phyloP scores from a whole-genome alignment of 1,284 basidiomycete genomes.

The Leccinum pallidistipes region DNA sequence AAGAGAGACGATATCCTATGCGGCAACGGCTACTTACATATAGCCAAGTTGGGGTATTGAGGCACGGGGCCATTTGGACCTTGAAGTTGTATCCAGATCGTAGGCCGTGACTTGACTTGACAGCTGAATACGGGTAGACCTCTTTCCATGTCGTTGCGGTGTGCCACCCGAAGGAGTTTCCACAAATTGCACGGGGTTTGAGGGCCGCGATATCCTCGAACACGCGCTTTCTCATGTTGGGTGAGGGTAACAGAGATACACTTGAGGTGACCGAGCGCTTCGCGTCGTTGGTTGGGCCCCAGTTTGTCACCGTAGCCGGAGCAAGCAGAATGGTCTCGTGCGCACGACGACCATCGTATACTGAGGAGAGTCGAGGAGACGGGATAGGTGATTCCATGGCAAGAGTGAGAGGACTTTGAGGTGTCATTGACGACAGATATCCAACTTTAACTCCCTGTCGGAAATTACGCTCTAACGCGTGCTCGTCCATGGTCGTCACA shows the following conservation, averaged over 20 bases:
- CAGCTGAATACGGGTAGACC: constrained; percentile 23
- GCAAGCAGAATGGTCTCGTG: constrained; percentile 59
- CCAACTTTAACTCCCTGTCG: constrained; percentile 42
- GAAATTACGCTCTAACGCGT: constrained; percentile 16
- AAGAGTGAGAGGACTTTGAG: constrained; percentile 54
- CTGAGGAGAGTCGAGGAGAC: constrained; percentile 41
- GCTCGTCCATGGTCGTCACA: constrained; percentile 22
- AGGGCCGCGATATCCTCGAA: constrained; percentile 41
- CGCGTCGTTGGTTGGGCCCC: constrained; percentile 30
- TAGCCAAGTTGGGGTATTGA: constrained; percentile 37
- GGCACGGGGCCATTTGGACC: constrained; percentile 5
- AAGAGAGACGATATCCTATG: background rate
- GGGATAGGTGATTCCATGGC: constrained; percentile 38
- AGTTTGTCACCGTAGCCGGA: constrained; percentile 37
- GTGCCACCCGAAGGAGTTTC: constrained; percentile 37
- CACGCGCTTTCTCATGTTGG: constrained; percentile 36
- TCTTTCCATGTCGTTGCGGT: constrained; percentile 22
- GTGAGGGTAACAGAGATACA: constrained; percentile 30
- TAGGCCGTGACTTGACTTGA: background rate
- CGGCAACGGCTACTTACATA: constrained; percentile 34
- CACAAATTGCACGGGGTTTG: constrained; percentile 33
- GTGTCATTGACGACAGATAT: constrained; percentile 66
- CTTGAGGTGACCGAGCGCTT: constrained; percentile 8
- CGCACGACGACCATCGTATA: constrained; percentile 54
- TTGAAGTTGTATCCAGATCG: constrained; percentile 7